Percentiles rank a stretch among this genome's conserved stretches.
Evolutionary conservation across 495 filamentous ascomycete genomes (phyloP).

Genomic region (Penicillium daleae): DNA sequence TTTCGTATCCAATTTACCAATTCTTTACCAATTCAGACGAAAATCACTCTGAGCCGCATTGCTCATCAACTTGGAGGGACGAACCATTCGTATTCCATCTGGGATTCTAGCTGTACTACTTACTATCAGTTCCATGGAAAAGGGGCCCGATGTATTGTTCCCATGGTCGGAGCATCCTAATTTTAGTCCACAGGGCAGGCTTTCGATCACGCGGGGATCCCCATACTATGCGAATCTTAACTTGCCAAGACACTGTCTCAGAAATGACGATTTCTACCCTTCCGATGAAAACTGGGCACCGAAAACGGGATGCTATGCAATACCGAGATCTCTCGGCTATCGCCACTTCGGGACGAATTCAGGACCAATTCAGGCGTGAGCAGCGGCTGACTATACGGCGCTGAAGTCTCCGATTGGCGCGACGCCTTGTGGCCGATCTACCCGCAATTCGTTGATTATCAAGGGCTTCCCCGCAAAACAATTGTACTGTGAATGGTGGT

Average conservation of each 20-base stretch:
- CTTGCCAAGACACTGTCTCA: background rate
- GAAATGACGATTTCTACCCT: background rate
- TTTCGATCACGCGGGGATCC: background rate
- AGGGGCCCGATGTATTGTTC: background rate
- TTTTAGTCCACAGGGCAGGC: background rate
- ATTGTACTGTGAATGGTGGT: background rate
- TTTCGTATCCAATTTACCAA: background rate
- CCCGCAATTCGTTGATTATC: constrained; percentile 1
- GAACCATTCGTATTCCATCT: background rate
- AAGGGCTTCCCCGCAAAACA: background rate
- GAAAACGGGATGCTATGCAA: background rate
- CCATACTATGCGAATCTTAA: background rate
- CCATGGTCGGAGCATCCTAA: constrained; percentile 4
- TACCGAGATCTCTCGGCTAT: background rate
- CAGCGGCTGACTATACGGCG: background rate
- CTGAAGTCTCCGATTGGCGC: background rate
- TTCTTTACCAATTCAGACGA: background rate
- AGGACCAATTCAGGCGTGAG: background rate
- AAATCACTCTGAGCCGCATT: background rate
- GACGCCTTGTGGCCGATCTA: background rate
- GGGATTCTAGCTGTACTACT: background rate
- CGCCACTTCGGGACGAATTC: background rate
- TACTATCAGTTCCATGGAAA: background rate
- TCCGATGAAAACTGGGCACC: background rate
- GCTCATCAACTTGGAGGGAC: background rate